phyloP scores from a whole-genome alignment of 75 land plant species.

The Azolla pinnata region DNA sequence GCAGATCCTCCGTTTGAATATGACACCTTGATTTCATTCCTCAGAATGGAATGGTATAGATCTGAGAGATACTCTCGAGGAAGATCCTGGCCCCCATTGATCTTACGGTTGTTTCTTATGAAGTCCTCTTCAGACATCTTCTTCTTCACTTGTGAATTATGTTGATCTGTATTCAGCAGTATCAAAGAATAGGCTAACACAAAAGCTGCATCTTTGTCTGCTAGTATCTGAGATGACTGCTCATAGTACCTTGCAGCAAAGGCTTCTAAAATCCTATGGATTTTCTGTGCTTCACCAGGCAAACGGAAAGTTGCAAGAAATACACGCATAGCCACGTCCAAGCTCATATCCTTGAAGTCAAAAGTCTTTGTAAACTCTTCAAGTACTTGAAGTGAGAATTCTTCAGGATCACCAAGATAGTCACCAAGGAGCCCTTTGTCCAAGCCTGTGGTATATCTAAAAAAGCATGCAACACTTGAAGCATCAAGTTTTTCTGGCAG shows the following conservation, averaged over 20 bases:
- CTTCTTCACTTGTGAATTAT: slow-evolving; percentile 86
- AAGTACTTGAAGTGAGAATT: slow-evolving; percentile 91
- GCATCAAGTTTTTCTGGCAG: slow-evolving; percentile 95
- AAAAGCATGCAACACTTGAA: slow-evolving; percentile 92
- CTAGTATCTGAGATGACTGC: slow-evolving; percentile 67
- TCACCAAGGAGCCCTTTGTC: slow-evolving; percentile 93
- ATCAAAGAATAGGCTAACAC: slow-evolving; percentile 82
- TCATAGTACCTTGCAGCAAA: slow-evolving; percentile 93
- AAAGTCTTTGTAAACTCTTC: slow-evolving; percentile 90
- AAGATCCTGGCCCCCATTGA: slow-evolving; percentile 86
- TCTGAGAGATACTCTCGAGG: slow-evolving; percentile 75
- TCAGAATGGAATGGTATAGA: slow-evolving; percentile 77
- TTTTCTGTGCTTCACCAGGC: slow-evolving; percentile 97
- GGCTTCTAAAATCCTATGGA: slow-evolving; percentile 94
- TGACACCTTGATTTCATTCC: slow-evolving; percentile 73
- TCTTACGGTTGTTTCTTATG: slow-evolving; percentile 67
- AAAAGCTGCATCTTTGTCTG: slow-evolving; percentile 88
- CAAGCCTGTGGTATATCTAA: slow-evolving; percentile 86
- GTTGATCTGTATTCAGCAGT: slow-evolving; percentile 97
- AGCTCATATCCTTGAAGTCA: slow-evolving; percentile 85
- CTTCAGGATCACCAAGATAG: slow-evolving; percentile 90
- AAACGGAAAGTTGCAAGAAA: slow-evolving; percentile 89
- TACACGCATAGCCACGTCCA: slow-evolving; percentile 79
- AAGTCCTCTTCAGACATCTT: slow-evolving; percentile 99
- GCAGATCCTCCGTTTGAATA: slow-evolving; percentile 66